These are phyloP conservation scores for Mycena rosella DNA, from an alignment of 768 basidiomycete genomes.

Conservation along the genomic window DNA sequence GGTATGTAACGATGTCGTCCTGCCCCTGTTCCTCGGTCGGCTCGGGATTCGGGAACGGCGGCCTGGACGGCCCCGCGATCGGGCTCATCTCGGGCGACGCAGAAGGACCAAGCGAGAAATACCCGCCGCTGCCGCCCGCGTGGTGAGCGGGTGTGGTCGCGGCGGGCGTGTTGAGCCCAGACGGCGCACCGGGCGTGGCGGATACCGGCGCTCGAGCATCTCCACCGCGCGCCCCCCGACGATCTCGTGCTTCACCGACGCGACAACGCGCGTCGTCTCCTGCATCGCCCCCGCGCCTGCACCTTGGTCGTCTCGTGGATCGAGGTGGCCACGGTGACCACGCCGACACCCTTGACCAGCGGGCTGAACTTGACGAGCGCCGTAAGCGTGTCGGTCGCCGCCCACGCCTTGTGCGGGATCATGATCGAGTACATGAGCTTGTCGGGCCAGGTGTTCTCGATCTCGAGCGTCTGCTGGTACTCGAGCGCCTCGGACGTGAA, in stretches of 20 bases:
- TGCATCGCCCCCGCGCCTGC: conserved; percentile 64
- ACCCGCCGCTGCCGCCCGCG: conserved; percentile 8
- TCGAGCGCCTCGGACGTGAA: conserved; percentile 89
- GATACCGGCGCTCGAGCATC: conserved; percentile 42
- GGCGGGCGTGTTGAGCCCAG: background rate
- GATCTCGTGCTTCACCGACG: conserved; percentile 77
- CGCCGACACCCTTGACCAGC: conserved; percentile 83
- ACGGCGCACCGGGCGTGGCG: background rate
- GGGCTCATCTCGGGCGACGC: conserved; percentile 7
- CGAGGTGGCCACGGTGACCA: conserved; percentile 74
- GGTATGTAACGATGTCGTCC: conserved; percentile 69
- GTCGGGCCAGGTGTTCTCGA: conserved; percentile 97
- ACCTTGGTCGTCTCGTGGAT: conserved; percentile 83
- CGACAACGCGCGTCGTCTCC: conserved; percentile 72
- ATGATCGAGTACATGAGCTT: conserved; percentile 97
- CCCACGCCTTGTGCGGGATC: conserved; percentile 96
- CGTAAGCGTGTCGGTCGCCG: conserved; percentile 87
- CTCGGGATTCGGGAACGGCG: background rate
- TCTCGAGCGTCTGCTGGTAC: conserved; percentile 95
- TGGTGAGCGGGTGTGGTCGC: conserved; percentile 6
- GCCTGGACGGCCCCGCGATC: conserved; percentile 13
- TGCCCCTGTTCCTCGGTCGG: conserved; percentile 37
- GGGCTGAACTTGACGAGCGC: conserved; percentile 91
- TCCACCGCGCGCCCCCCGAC: conserved; percentile 67
- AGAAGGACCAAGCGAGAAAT: conserved; percentile 19